Evolutionary conservation across 176 grass and related monocot species (phyloP), one percentile per base, ranked within the genome.

Genomic region (Ensete ventricosum): DNA sequence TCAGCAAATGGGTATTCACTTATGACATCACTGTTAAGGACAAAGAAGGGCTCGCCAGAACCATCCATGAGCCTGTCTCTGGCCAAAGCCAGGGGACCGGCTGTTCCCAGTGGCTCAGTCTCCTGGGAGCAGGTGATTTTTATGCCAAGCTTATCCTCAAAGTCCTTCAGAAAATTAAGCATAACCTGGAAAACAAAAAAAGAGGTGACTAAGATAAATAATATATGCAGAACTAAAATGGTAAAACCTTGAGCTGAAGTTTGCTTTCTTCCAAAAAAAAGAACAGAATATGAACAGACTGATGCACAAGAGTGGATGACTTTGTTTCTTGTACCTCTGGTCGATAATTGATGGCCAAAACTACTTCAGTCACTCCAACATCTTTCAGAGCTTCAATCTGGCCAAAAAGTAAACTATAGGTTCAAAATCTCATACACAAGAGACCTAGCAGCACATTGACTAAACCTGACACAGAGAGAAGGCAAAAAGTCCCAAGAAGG

Each of bases 61-160:
- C 85, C 85, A 81, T 92, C 93, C 14, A 78, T 69, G 82, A 96
- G 90, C 81, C 86, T 88, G 64, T 92, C 93, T 85, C 90, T 96
- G 25, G 89, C 93, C 22, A 96, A 74, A 84, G 93, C 93, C 74
- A 96, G 87, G 66, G 93, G 93, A 1, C 93, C 93, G 52, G 93
- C 93, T 11, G 90, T 96, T 64, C 93, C 90, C 13, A 96, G 84
- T 65, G 93, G 90, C 53, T 96, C 93, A 7, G 87, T 96, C 77
- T 96, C 93, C 50, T 96, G 93, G 64, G 93, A 96, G 73, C 93
- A 96, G 52, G 93, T 92, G 57, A 96, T 96, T 92, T 87, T 96
- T 62, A 96, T 88, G 53, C 79, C 89, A 83, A 96, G 81, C 81
- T 92, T 85, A 71, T 79, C 81, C 85, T 96, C 93, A 79, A 96